Evolutionary conservation across 2,329 filamentous ascomycete species (phyloP).

Genomic region (Magnaporthiopsis rhizophila): DNA sequence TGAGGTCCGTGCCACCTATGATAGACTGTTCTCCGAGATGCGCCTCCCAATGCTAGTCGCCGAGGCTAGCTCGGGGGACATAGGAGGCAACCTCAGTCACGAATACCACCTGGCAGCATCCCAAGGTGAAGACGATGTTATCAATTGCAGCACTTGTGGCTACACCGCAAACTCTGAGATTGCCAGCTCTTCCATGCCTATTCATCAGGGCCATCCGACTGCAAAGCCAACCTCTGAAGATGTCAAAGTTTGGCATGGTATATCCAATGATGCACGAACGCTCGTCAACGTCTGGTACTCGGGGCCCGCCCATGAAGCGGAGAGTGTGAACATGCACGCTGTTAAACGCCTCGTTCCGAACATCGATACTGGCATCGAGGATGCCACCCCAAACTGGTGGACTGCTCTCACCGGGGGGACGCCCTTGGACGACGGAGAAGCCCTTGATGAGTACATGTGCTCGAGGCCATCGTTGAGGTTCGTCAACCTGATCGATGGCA

Average conservation of each 20-base stretch:
- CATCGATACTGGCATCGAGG: constrained; percentile 61
- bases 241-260: constrained; percentile 48
- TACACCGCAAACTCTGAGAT: constrained; percentile 85
- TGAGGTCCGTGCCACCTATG: constrained; percentile 66
- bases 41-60: constrained; percentile 79
- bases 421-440: background rate
- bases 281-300: constrained; percentile 66
- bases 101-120: constrained; percentile 81
- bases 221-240: background rate
- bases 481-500: constrained; percentile 29
- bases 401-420: constrained; percentile 20
- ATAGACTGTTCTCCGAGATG: constrained; percentile 70
- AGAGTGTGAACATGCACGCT: constrained; percentile 41
- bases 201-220: constrained; percentile 3
- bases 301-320: constrained; percentile 13
- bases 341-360: constrained; percentile 59
- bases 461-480: background rate
- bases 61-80: constrained; percentile 88
- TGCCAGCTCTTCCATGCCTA: constrained; percentile 33
- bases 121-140: constrained; percentile 78
- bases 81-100: constrained; percentile 88
- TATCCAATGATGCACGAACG: constrained; percentile 58
- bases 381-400: constrained; percentile 46
- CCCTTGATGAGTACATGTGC: too few species aligned
- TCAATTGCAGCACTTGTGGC: constrained; percentile 64